Evolutionary conservation across 257 asterid species (phyloP), one percentile per base, ranked within the genome.

Genomic region (Solanum virginianum): DNA sequence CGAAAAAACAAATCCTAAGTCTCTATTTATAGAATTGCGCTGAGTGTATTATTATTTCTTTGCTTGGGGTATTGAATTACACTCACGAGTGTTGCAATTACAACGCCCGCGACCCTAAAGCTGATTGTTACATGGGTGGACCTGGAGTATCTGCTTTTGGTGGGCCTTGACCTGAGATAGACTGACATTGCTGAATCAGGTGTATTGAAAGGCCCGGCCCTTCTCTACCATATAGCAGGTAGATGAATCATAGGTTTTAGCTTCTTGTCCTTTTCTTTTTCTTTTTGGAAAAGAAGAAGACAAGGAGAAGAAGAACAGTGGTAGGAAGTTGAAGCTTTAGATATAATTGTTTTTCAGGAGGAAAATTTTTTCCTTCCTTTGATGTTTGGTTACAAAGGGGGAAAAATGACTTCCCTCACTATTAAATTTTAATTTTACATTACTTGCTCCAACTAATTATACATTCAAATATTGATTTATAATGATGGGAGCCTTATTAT

Each of bases 11-110:
- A 36, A 36, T 36, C 39, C 5, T 36, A 36, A 36, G 39, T 36
- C 39, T 36, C 6, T 36, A 29, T 29, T 29, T 29, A 29, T 29
- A 29, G 32, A 29, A 29, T 29, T 36, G 39, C 39, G 6, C 6
- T 36, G 39, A 36, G 39, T 36, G 4, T 36, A 36, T 36, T 36
- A 36, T 36, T 36, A 4, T 36, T 36, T 36, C 39, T 36, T 36
- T 36, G 39, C 39, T 36, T 36, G 39, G 39, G 39, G 3, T 36
- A 36, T 36, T 36, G 6, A 36, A 36, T 36, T 36, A 36, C 6
- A 66, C 88, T 91, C 95, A 92, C 95, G 94, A 90, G 93, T 90
- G 97, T 92, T 86, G 93, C 92, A 94, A 93, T 95, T 87, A 92
- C 90, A 90, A 91, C 87, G 84, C 95, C 95, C 97, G 96, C 92